Evolutionary conservation across 371 early-diverging fungal genomes (phyloP), one percentile per base, ranked within the genome.

Genomic region (Mucor piriformis): DNA sequence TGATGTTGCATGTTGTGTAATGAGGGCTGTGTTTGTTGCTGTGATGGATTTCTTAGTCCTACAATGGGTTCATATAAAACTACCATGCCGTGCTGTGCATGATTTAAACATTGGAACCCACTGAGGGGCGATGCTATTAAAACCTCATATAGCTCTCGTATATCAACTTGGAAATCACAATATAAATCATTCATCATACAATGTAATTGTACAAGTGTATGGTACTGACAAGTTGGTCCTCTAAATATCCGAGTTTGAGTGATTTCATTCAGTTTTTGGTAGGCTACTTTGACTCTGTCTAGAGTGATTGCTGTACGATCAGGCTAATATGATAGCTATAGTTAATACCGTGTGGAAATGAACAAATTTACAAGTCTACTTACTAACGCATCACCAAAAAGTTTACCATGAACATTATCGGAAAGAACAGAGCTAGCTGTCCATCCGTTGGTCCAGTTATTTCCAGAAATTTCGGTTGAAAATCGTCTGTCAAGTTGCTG

Each of bases 341-440:
- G 11, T 6, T 34, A 34, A 34, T 34, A 13, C 13, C 13, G 13
- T 8, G 13, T 11, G 20, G 21, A 21, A 12, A 50, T 23, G 8
- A 24, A 18, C 20, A 46, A 24, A 6, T 12, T 61, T n/a, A n/a
- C n/a, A n/a, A n/a, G n/a, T n/a, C n/a, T n/a, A n/a, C n/a, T 70
- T 65, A 73, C 74, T 59, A 73, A 47, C 7, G 67, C 72, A 64
- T 78, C 79, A n/a, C 71, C 73, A 59, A 75, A 78, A 1, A 78
- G 37, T 44, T 69, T 64, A 21, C 68, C 76, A 38, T 73, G 74
- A 1, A 74, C 72, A 61, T 72, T 57, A 11, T 74, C 70, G 10
- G 73, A 70, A n/a, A 72, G 50, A 11, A 73, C 46, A 20, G 71
- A 62, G 0, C 69, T 69, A 3, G 75, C 67, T n/a, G 75, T 65